Evolutionary conservation across 2,329 filamentous ascomycete species (phyloP), one percentile per base, ranked within the genome.

Genomic region (Keithomyces neogunnii): DNA sequence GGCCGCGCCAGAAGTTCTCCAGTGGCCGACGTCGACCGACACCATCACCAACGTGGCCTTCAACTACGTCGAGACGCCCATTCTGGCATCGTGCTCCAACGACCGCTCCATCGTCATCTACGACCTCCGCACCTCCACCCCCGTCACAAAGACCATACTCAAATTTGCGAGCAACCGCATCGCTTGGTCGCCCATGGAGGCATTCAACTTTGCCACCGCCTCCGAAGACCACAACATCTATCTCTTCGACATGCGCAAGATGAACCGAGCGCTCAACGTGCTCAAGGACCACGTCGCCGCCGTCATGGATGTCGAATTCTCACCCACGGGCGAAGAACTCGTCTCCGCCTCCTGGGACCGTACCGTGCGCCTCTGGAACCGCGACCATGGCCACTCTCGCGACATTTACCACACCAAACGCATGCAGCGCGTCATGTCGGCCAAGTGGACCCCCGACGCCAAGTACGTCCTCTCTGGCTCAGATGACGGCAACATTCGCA

Each of bases 381-480:
- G 88, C 51, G 81, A 85, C 57, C 75, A 85, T 55, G 92, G 92
- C 29, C 89, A 93, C 69, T 91, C 88, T 11, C 80, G 91, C 60
- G 93, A 99, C 64, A 84, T 96, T 47, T 99, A 97, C 71, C 91
- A 97, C 73, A 97, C 93, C 19, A 95, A 96, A 72, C 84, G 93
- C 56, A 96, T 96, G 92, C 92, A 97, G 73, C 82, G 92, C 59
- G 90, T 96, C 51, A 95, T 95, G 73, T 85, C 86, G 8, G 84
- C 84, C 46, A 82, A 81, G 55, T 97, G 88, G 78, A 93, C 90
- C 0, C 88, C 90, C 5, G 93, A 99, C 67, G 85, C 86, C 58
- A 88, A 88, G 61, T 99, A 95, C 66, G 72, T 99, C 28, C 78
- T 99, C 45, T 90, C 87, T 4, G 93, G 92, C 43, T 93, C 87